Evolutionary conservation across 805 yeast species (phyloP), one percentile per base, ranked within the genome.

Genomic region (Cephaloascus fragrans): DNA sequence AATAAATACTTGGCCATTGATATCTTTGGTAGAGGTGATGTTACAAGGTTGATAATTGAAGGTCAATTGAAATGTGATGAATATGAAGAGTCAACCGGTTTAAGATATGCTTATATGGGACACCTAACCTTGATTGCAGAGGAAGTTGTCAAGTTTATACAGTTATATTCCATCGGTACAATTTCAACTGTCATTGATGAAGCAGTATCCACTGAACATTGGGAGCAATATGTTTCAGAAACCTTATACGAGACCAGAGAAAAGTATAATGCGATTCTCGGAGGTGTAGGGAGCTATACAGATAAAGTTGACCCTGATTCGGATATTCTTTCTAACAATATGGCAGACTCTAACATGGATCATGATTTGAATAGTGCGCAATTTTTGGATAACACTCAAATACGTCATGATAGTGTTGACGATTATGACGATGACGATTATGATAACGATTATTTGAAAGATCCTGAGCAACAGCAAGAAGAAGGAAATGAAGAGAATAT

Each of bases 101-200:
- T 84, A 32, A 71, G 94, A 39, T 74, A 89, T 32, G 98, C 98
- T 0, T 93, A 87, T 55, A 88, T 89, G 87, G 98, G 98, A n/a
- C 98, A 93, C 56, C 62, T 93, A 46, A 87, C 95, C 4, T 65
- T 93, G 38, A 86, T 93, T 41, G 88, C 96, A 38, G 98, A 93
- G 56, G 98, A 93, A 56, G 88, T 93, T 35, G 96, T 88, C 36
- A 93, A 93, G 56, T 93, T 93, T 68, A 62, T 66, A 6, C 67
- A 71, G n/a, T 56, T 77, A 15, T 76, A 75, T 48, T 68, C 77
- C 31, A 78, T 82, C 5, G 83, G 76, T 44, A 57, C 75, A 18
- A 69, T 79, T 12, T 71, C 83, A 2, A 71, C 74, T 3, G 52
- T 64, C 4, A 75, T 79, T 17, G 71, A 69, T 12, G 69, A 64